phyloP scores from a whole-genome alignment of 768 basidiomycete species.

The Collybia nuda region DNA sequence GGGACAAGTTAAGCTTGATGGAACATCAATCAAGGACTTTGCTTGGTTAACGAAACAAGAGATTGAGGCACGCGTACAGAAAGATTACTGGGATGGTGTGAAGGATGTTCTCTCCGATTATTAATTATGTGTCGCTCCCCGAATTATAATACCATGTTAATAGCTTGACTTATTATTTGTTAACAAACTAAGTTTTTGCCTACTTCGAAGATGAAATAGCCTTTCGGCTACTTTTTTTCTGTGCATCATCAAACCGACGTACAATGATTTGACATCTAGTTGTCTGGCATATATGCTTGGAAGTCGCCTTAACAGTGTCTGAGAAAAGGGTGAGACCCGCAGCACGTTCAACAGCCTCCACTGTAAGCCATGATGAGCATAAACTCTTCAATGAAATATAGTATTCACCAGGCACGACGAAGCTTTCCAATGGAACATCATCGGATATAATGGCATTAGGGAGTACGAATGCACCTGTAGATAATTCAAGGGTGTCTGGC shows the following conservation, averaged over 20 bases:
- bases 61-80: slow-evolving; percentile 67
- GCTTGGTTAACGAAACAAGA: slow-evolving; percentile 96
- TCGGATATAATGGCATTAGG: slow-evolving; percentile 94
- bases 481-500: slow-evolving; percentile 71
- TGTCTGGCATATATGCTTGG: slow-evolving; percentile 86
- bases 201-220: slow-evolving; percentile 52
- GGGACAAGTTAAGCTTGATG: slow-evolving; percentile 70
- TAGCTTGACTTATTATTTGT: background rate
- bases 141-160: slow-evolving; percentile 7
- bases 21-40: slow-evolving; percentile 64
- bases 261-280: slow-evolving; percentile 89
- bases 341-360: slow-evolving; percentile 89
- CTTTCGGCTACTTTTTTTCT: slow-evolving; percentile 60
- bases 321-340: slow-evolving; percentile 90
- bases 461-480: slow-evolving; percentile 92
- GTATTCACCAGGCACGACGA: slow-evolving; percentile 75
- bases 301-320: slow-evolving; percentile 65
- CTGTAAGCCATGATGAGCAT: slow-evolving; percentile 34
- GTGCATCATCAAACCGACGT: slow-evolving; percentile 87
- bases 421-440: slow-evolving; percentile 73
- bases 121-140: slow-evolving; percentile 26
- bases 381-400: background rate
- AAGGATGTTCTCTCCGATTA: slow-evolving; percentile 81
- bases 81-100: slow-evolving; percentile 72
- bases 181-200: slow-evolving; percentile 9